phyloP scores from a whole-genome alignment of 2,329 filamentous ascomycete species.

The Rhynchosporium graminicola region DNA sequence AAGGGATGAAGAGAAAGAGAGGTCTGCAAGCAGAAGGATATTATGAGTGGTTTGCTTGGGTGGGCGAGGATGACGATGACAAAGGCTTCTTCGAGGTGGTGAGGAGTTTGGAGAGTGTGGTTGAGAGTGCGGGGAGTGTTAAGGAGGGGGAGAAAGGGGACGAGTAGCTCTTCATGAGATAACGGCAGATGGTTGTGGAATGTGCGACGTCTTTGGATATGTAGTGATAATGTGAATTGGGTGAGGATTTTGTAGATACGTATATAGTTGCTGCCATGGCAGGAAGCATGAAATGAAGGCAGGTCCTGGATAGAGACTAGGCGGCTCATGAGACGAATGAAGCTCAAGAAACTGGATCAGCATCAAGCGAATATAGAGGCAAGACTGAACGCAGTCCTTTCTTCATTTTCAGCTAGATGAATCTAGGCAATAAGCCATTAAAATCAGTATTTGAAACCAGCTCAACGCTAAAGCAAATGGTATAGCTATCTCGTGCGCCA shows the following conservation, averaged over 20 bases:
- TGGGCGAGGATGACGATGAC: constrained; percentile 11
- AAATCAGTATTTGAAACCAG: background rate
- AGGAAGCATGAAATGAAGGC: no score
- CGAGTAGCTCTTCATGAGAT: background rate
- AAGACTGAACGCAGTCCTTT: no score
- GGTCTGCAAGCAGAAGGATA: constrained; percentile 28
- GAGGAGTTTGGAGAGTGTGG: constrained; percentile 30
- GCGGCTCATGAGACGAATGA: no score
- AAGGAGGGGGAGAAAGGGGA: background rate
- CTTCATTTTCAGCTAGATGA: no score
- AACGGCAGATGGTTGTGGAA: background rate
- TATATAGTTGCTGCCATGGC: no score
- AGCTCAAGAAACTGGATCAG: no score
- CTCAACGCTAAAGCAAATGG: background rate
- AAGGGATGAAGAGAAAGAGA: constrained; percentile 18
- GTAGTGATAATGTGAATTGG: background rate
- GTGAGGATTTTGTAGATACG: no score
- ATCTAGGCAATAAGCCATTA: no score
- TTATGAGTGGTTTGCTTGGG: constrained; percentile 33
- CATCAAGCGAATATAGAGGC: no score
- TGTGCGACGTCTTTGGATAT: background rate
- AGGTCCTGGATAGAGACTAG: no score
- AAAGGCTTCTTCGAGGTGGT: constrained; percentile 25
- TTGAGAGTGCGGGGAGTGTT: constrained; percentile 28
- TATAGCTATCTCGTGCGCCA: background rate